Conservation (phyloP, 2,329 filamentous ascomycete species). For the Lasiodiplodia sp. region DNA sequence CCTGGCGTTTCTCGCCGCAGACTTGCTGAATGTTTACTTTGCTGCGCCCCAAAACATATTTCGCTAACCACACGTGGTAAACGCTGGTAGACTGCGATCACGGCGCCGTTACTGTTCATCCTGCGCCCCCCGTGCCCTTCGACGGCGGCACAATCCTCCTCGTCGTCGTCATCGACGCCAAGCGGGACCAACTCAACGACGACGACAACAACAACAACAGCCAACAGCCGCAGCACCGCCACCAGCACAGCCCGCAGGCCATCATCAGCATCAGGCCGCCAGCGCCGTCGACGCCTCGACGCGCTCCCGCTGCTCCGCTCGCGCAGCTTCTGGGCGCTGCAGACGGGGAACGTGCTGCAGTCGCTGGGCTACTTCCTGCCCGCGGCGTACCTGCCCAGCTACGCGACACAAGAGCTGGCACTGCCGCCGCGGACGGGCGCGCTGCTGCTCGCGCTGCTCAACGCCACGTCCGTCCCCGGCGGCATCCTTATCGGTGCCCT, state of each 20-base stretch:
- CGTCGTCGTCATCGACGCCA: conserved; percentile 39
- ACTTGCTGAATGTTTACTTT: background rate
- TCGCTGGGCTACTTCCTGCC: conserved; percentile 55
- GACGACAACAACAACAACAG: background rate
- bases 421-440: conserved; percentile 44
- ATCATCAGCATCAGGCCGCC: background rate
- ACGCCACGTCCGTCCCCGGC: conserved; percentile 48
- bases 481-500: conserved; percentile 48
- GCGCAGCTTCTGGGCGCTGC: conserved; percentile 37
- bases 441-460: conserved; percentile 50
- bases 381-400: conserved; percentile 50
- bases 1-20: background rate
- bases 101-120: conserved; percentile 24
- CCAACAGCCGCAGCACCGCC: conserved; percentile 34
- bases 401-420: conserved; percentile 45
- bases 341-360: conserved; percentile 52
- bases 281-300: background rate
- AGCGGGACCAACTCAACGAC: conserved; percentile 32
- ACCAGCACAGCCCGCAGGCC: conserved; percentile 34
- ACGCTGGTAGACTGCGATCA: conserved; percentile 1
- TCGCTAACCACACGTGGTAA: background rate
- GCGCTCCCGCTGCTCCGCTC: background rate
- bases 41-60: background rate
- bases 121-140: conserved; percentile 37
- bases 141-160: conserved; percentile 14